Base-by-base conservation (phyloP, 352 stramenopile species). In the Nothophytophthora sp. region DNA sequence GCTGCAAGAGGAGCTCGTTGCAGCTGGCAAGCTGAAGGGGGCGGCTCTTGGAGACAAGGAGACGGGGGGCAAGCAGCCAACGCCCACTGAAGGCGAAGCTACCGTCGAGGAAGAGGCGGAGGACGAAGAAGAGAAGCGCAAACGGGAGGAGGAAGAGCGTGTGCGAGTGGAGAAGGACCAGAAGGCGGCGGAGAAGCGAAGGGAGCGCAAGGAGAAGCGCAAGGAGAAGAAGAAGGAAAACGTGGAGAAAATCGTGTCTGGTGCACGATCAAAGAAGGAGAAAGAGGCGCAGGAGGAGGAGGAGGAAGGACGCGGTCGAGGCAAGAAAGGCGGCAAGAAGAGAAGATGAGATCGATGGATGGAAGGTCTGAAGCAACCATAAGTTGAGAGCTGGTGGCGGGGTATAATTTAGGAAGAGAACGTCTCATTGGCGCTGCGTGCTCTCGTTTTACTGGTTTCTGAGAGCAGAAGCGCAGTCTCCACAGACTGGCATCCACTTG, bases 401-500 rank as follows among this genome's bases (percentile, higher is more conserved):
- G 18, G 28, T 25, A 3, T 55, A 36, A 10, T 45, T 41, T 46
- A 27, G 33, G n/a, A n/a, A n/a, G n/a, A n/a, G n/a, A n/a, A n/a
- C 40, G 8, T 8, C 25, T 37, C 36, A 19, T 29, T 33, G 34
- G 24, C 13, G 22, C 24, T 46, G 22, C 18, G 28, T 15, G 34
- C 10, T 67, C 48, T 47, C 38, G 27, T 50, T 39, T 43, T 46
- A 58, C 30, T 67, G 60, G 45, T 55, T 76, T 50, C 44, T 88
- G 18, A 93, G 55, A 7, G 51, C 36, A 20, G 46, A 56, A 16
- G 73, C 81, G 30, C 83, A 94, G 5, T 63, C 62, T 5, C 53
- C 50, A 57, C 83, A 94, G 23, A 94, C 81, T 16, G 81, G 83
- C 83, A 94, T 91, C 83, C 81, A 92, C 55, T 94, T 94, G 19